phyloP scores from a whole-genome alignment of 805 yeast genomes.

The Kregervanrija pseudodelftensis region DNA sequence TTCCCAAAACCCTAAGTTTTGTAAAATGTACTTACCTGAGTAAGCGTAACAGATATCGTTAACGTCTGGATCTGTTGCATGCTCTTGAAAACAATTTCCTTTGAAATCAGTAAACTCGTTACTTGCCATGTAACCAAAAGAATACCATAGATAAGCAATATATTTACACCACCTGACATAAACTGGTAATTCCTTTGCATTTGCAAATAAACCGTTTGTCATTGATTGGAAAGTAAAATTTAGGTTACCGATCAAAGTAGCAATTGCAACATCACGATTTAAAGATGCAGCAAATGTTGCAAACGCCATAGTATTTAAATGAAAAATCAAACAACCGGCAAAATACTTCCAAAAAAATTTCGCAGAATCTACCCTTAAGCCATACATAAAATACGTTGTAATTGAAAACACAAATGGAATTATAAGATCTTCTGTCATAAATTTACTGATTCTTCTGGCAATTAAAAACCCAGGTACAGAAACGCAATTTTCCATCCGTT shows the following conservation, averaged over 20 bases:
- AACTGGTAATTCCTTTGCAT: conserved; percentile 68
- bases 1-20: conserved; percentile 50
- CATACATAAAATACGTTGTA: conserved; percentile 73
- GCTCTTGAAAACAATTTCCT: conserved; percentile 47
- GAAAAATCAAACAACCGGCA: conserved; percentile 48
- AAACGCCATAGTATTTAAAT: conserved; percentile 47
- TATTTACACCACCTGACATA: conserved; percentile 83
- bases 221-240: conserved; percentile 66
- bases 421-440: conserved; percentile 62
- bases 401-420: conserved; percentile 51
- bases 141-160: conserved; percentile 70
- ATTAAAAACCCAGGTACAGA: conserved; percentile 60
- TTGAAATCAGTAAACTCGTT: conserved; percentile 57
- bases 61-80: conserved; percentile 21
- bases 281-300: conserved; percentile 49
- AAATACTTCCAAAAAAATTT: conserved; percentile 57
- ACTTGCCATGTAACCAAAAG: conserved; percentile 59
- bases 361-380: conserved; percentile 42
- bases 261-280: conserved; percentile 53
- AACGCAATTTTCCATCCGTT: conserved; percentile 62
- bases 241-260: conserved; percentile 54
- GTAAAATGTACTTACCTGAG: conserved; percentile 48
- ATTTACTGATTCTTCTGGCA: conserved; percentile 58
- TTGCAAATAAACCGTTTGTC: conserved; percentile 77
- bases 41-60: conserved; percentile 39